These are phyloP conservation scores for Globisporangium heterothallicum DNA, from an alignment of 352 stramenopile species.

Conservation along the genomic window DNA sequence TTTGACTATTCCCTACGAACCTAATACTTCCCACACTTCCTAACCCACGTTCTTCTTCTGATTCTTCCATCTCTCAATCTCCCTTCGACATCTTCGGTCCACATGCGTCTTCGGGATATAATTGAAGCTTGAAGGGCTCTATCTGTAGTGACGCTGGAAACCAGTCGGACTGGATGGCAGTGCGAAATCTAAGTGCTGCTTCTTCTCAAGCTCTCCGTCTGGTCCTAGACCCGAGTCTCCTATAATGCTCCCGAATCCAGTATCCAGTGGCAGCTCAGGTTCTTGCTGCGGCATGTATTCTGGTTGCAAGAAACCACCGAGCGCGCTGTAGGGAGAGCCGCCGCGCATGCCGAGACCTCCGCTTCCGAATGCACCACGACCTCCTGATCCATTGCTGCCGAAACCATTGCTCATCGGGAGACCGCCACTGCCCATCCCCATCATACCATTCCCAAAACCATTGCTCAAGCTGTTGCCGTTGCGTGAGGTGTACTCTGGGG, in stretches of 20 bases:
- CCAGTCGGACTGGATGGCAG: slow-evolving; percentile 12
- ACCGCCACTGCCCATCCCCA: slow-evolving; percentile 37
- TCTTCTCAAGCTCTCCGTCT: slow-evolving; percentile 21
- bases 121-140: slow-evolving; percentile 21
- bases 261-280: slow-evolving; percentile 43
- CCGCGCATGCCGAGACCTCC: slow-evolving; percentile 29
- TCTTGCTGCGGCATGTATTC: slow-evolving; percentile 44
- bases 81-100: neutral
- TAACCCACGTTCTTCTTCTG: neutral
- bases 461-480: slow-evolving; percentile 20
- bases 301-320: slow-evolving; percentile 58
- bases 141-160: slow-evolving; percentile 32
- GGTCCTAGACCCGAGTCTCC: slow-evolving; percentile 2
- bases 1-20: slow-evolving; percentile 13
- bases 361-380: slow-evolving; percentile 11
- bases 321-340: slow-evolving; percentile 36
- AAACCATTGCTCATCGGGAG: slow-evolving; percentile 17
- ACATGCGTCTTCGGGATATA: neutral
- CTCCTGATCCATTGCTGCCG: slow-evolving; percentile 11
- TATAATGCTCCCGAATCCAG: slow-evolving; percentile 33
- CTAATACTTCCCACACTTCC: slow-evolving; percentile 7
- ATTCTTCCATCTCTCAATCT: neutral
- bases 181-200: slow-evolving; percentile 16
- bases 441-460: slow-evolving; percentile 43
- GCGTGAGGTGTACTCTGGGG: slow-evolving; percentile 10